These are phyloP conservation scores for Shiraia sp. DNA, from an alignment of 2,329 filamentous ascomycete genomes.

Conservation along the genomic window DNA sequence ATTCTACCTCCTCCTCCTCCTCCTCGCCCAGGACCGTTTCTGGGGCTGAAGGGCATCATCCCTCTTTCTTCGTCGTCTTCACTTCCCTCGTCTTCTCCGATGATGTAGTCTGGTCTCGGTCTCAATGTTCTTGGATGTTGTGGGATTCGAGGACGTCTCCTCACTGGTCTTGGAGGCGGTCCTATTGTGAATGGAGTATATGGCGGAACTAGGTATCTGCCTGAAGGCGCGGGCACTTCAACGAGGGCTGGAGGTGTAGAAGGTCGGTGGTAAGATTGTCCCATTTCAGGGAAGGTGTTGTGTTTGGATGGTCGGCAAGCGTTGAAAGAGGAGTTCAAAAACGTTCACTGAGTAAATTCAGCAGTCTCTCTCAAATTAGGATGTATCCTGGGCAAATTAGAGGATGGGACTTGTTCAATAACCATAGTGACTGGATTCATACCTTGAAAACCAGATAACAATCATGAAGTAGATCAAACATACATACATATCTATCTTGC, in stretches of 20 bases:
- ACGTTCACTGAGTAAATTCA: no score
- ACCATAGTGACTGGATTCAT: no score
- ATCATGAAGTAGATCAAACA: no score
- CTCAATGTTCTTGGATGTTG: constrained; percentile 1
- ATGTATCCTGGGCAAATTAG: no score
- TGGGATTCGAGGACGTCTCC: neutral
- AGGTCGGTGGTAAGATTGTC: constrained; percentile 7
- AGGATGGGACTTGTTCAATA: no score
- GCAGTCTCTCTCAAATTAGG: no score
- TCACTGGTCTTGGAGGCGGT: neutral
- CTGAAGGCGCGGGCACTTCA: constrained; percentile 21
- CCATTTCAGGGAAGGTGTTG: constrained; percentile 17
- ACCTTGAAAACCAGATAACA: no score
- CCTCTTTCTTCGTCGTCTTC: neutral
- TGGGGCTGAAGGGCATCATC: neutral
- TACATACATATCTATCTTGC: no score
- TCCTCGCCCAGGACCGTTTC: neutral
- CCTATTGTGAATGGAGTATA: constrained; percentile 1
- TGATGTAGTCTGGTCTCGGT: neutral
- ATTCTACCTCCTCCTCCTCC: neutral
- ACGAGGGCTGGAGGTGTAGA: constrained; percentile 30
- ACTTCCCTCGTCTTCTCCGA: neutral
- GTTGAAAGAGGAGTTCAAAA: no score
- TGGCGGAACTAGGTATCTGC: constrained; percentile 24
- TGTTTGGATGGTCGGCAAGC: neutral